A percentile compares a stretch with the other conserved stretches of the same genome.
Conservation (phyloP, 2,329 filamentous ascomycete species). For the Cladophialophora exuberans region DNA sequence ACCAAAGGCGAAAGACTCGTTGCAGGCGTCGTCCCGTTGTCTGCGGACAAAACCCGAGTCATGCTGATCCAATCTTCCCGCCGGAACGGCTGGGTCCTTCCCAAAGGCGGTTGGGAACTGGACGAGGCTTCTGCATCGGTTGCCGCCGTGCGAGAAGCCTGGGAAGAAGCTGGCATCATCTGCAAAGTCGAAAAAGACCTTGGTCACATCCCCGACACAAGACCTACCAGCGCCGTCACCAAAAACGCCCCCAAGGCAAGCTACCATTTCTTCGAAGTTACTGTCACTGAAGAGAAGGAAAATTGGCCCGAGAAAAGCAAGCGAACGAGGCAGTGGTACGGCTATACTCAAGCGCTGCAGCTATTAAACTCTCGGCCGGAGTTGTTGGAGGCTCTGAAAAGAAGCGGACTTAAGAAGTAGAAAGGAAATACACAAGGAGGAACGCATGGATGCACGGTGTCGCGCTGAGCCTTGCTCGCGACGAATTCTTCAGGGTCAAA, state of each 20-base stretch:
- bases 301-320: constrained; percentile 96
- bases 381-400: constrained; percentile 81
- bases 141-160: constrained; percentile 85
- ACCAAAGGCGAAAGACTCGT: constrained; percentile 91
- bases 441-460: background rate
- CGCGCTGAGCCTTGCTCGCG: background rate
- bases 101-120: constrained; percentile 96
- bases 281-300: constrained; percentile 80
- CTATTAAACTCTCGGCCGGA: constrained; percentile 79
- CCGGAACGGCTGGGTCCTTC: constrained; percentile 91
- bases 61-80: constrained; percentile 91
- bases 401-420: constrained; percentile 68
- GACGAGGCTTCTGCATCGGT: constrained; percentile 88
- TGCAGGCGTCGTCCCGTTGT: constrained; percentile 89
- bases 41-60: constrained; percentile 81
- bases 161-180: constrained; percentile 95
- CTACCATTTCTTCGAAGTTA: constrained; percentile 72
- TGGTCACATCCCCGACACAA: constrained; percentile 81
- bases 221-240: constrained; percentile 58
- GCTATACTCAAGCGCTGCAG: constrained; percentile 77
- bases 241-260: constrained; percentile 67
- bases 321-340: constrained; percentile 87
- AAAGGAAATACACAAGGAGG: constrained; percentile 11
- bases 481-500: background rate
- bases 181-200: constrained; percentile 84